Conservation (phyloP, 345 rosid genomes). For the Physaria fendleri region DNA sequence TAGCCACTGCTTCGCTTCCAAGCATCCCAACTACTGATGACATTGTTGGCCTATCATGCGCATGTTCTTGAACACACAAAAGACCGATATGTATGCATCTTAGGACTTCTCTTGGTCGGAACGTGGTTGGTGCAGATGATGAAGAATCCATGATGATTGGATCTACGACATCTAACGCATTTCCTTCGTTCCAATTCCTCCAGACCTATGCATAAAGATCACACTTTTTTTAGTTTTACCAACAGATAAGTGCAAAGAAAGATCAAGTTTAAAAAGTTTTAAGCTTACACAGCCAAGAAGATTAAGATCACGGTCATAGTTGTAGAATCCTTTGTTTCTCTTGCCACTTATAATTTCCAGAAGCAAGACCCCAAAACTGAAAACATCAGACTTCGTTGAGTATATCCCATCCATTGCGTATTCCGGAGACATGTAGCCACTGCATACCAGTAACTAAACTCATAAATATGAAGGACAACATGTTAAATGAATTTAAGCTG, state of each 20-base stretch:
- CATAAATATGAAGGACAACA: background rate
- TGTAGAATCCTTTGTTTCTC: constrained; percentile 65
- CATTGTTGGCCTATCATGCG: constrained; percentile 75
- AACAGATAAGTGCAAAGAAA: background rate
- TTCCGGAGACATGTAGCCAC: constrained; percentile 85
- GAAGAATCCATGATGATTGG: constrained; percentile 29
- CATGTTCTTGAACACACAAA: constrained; percentile 66
- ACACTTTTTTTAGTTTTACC: background rate
- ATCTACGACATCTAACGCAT: constrained; percentile 46
- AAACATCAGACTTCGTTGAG: constrained; percentile 66
- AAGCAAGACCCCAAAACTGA: constrained; percentile 69
- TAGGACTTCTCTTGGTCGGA: constrained; percentile 36
- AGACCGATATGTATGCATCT: constrained; percentile 79
- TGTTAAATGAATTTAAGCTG: no score
- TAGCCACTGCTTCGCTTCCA: constrained; percentile 54
- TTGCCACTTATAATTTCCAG: constrained; percentile 59
- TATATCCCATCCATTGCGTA: constrained; percentile 75
- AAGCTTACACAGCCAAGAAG: constrained; percentile 74
- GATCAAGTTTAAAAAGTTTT: background rate
- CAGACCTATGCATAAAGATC: constrained; percentile 38
- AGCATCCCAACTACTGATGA: constrained; percentile 56
- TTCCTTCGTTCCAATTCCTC: constrained; percentile 61
- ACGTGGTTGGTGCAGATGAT: no score
- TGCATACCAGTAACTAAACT: constrained; percentile 7
- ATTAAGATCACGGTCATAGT: constrained; percentile 48